Evolutionary conservation across 345 rosid species (phyloP), one percentile per base, ranked within the genome.

Genomic region (Atalantia buxifolia): DNA sequence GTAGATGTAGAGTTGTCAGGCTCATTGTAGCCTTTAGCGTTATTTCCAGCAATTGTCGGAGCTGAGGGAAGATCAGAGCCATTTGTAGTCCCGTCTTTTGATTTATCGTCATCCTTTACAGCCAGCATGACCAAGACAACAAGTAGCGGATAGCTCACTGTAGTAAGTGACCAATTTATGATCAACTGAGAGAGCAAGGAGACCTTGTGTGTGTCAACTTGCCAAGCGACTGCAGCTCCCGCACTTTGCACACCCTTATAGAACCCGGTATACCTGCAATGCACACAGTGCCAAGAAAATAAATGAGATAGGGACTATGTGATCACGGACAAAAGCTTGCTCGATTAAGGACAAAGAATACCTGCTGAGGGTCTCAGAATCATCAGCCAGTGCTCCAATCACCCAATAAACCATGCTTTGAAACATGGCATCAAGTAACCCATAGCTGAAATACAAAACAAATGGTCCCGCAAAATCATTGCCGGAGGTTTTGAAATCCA

Each of bases 201-300:
- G 9, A 84, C 88, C 45, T 86, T 82, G 77, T 71, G 84, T 12
- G 82, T 67, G 25, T 90, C 93, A 4, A 92, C 74, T 86, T 92
- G 95, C 93, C 95, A 90, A 6, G 95, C 93, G 8, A 90, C 77
- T 22, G 93, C 95, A 0, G 88, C 78, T 16, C 92, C 93, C 63
- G 93, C 95, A 76, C 93, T 92, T 50, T 90, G 95, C 77, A 90
- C 87, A 72, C 93, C 93, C 68, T 90, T 92, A 65, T 90, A 92
- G 85, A 92, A 92, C 24, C 92, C 93, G 1, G 74, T 81, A 36
- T 90, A 90, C 77, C 92, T 91, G 86, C 81, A 78, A 57, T 27
- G 48, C 21, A 53, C 67, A 50, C 8, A 28, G 40, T 4, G 61
- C 59, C 50, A 21, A 45, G 50, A 45, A 64, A 18, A 31, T n/a